These are phyloP conservation scores for Epichloe aotearoae DNA, from an alignment of 2,329 filamentous ascomycete species.

Conservation along the genomic window DNA sequence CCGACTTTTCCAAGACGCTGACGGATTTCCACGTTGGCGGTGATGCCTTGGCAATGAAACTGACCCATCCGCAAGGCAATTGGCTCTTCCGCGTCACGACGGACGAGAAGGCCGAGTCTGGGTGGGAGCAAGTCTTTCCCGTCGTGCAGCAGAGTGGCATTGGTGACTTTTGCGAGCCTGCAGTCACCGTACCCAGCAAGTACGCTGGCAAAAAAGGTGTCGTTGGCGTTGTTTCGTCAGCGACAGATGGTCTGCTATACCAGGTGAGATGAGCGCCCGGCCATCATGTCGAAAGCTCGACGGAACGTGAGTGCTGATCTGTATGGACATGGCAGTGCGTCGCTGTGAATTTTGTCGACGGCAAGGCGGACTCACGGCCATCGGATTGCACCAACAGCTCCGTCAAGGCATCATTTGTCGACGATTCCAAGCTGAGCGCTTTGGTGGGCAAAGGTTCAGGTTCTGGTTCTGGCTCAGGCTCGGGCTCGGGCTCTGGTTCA, in stretches of 20 bases:
- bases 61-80: constrained; percentile 37
- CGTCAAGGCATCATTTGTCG: constrained; percentile 17
- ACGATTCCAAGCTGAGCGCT: constrained; percentile 21
- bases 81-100: constrained; percentile 47
- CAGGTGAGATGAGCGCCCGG: constrained; percentile 26
- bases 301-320: neutral
- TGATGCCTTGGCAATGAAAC: constrained; percentile 34
- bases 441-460: constrained; percentile 15
- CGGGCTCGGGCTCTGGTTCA: constrained; percentile 3
- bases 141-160: constrained; percentile 41
- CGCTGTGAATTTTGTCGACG: constrained; percentile 41
- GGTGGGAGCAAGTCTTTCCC: constrained; percentile 43
- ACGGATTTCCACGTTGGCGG: constrained; percentile 45
- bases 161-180: constrained; percentile 39
- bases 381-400: constrained; percentile 24
- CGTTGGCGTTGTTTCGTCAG: constrained; percentile 36
- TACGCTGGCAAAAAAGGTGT: constrained; percentile 43
- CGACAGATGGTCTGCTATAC: constrained; percentile 42
- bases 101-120: constrained; percentile 30
- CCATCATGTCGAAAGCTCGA: neutral
- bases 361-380: constrained; percentile 14
- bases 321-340: constrained; percentile 29
- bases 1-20: constrained; percentile 32
- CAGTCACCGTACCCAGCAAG: constrained; percentile 32
- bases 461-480: neutral